A percentile compares a stretch with the other conserved stretches of the same genome.
These are phyloP conservation scores for Coemansia sp. DNA, from an alignment of 192 early-diverging fungal genomes.

Conservation along the genomic window DNA sequence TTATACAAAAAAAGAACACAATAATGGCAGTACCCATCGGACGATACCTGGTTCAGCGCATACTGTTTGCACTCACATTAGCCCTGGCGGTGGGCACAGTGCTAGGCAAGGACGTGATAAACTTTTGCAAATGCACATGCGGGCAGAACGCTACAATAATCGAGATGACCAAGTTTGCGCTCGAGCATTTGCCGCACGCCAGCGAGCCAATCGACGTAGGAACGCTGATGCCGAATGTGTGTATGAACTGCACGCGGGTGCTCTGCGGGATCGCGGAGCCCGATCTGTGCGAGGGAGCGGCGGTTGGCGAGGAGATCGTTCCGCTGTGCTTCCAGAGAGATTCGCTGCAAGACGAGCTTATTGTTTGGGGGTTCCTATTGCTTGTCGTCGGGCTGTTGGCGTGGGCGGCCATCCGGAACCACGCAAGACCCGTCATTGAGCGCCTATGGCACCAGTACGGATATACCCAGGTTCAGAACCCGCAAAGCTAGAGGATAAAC, in stretches of 20 bases:
- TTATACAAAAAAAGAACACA: not conserved
- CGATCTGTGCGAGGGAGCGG: constrained; percentile 51
- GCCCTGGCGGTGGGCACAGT: not conserved
- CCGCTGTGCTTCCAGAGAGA: constrained; percentile 55
- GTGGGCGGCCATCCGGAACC: constrained; percentile 39
- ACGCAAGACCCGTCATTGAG: constrained; percentile 28
- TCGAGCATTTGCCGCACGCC: constrained; percentile 46
- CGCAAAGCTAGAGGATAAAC: not conserved
- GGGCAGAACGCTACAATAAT: constrained; percentile 53
- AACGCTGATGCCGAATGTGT: constrained; percentile 50
- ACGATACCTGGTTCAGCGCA: not conserved
- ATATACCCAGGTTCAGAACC: constrained; percentile 1
- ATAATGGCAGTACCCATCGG: not conserved
- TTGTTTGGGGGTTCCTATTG: constrained; percentile 43
- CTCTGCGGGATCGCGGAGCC: constrained; percentile 49
- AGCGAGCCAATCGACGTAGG: constrained; percentile 48
- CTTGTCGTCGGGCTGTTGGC: constrained; percentile 43
- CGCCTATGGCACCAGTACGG: constrained; percentile 42
- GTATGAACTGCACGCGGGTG: constrained; percentile 54
- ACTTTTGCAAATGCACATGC: constrained; percentile 55
- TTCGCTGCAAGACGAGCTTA: constrained; percentile 52
- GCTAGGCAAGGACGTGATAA: constrained; percentile 31
- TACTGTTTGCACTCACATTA: not conserved
- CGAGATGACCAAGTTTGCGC: constrained; percentile 46
- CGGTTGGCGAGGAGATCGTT: constrained; percentile 49